Evolutionary conservation across 352 stramenopile genomes (phyloP).

Genomic region (Pythium graminicola): DNA sequence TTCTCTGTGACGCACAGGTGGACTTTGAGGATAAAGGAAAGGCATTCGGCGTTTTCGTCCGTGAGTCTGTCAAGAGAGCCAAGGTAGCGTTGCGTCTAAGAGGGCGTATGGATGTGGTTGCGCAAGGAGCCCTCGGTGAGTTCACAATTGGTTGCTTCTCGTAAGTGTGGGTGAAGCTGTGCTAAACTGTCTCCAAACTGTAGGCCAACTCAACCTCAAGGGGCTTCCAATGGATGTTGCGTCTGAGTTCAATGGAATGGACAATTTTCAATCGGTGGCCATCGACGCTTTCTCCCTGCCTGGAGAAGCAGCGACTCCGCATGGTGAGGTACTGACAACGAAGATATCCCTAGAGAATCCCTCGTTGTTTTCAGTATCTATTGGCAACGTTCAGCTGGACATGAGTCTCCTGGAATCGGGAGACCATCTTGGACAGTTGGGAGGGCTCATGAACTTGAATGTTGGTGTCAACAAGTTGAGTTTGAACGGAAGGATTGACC

Average conservation of each 20-base stretch:
- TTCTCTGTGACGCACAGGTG: conserved; percentile 49
- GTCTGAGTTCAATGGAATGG: conserved; percentile 48
- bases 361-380: conserved; percentile 58
- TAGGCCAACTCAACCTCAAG: conserved; percentile 44
- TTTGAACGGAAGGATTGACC: conserved; percentile 44
- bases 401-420: conserved; percentile 39
- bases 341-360: conserved; percentile 66
- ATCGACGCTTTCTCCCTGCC: conserved; percentile 57
- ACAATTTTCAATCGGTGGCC: conserved; percentile 50
- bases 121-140: conserved; percentile 55
- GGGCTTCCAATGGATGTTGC: conserved; percentile 44
- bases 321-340: conserved; percentile 47
- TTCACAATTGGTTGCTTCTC: background rate
- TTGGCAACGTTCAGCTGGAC: conserved; percentile 36
- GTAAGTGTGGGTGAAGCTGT: background rate
- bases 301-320: conserved; percentile 29
- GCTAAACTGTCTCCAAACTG: too few relatives aligned
- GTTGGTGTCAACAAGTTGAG: conserved; percentile 44
- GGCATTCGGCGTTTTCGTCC: conserved; percentile 62
- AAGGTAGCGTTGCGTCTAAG: conserved; percentile 39
- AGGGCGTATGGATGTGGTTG: conserved; percentile 56
- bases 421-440: conserved; percentile 32
- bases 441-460: conserved; percentile 47
- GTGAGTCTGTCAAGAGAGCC: conserved; percentile 45
- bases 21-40: conserved; percentile 34